A percentile compares a stretch with the other conserved stretches of the same genome.
Conservation (phyloP, 169 alveolate genomes). For the Plasmodium gonderi region DNA sequence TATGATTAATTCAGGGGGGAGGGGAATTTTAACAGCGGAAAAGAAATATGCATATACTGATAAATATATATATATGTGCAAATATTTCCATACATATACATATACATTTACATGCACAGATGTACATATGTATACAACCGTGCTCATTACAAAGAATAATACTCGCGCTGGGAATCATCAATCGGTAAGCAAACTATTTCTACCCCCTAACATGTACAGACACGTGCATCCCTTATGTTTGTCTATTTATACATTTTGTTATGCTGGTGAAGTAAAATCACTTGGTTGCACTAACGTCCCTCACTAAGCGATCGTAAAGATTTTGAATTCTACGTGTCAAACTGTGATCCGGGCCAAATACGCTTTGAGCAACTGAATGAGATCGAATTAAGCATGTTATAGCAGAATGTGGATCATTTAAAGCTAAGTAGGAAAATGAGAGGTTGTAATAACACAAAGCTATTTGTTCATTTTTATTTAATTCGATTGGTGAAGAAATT, state of each 20-base stretch:
- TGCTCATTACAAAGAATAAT: neutral
- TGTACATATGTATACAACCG: neutral
- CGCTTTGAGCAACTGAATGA: slow-evolving; percentile 9
- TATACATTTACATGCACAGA: neutral
- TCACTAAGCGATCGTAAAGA: slow-evolving; percentile 14
- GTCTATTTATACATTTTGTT: too few species aligned
- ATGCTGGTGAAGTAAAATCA: neutral
- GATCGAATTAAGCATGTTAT: slow-evolving; percentile 69
- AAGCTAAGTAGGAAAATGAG: slow-evolving; percentile 66
- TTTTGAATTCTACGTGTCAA: slow-evolving; percentile 46
- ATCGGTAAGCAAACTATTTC: too few species aligned
- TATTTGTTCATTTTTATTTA: slow-evolving; percentile 72
- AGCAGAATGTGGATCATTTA: slow-evolving; percentile 54
- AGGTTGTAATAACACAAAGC: slow-evolving; percentile 69
- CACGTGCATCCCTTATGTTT: too few species aligned
- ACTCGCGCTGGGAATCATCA: too few species aligned
- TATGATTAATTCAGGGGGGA: too few species aligned
- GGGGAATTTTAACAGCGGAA: too few species aligned
- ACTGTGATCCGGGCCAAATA: slow-evolving; percentile 64
- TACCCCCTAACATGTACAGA: too few species aligned
- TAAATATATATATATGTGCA: neutral
- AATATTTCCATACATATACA: neutral
- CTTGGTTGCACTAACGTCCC: neutral
- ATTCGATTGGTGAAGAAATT: slow-evolving; percentile 35
- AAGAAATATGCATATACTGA: neutral